phyloP scores from a whole-genome alignment of 2,329 filamentous ascomycete species.

The Truncatella angustata region DNA sequence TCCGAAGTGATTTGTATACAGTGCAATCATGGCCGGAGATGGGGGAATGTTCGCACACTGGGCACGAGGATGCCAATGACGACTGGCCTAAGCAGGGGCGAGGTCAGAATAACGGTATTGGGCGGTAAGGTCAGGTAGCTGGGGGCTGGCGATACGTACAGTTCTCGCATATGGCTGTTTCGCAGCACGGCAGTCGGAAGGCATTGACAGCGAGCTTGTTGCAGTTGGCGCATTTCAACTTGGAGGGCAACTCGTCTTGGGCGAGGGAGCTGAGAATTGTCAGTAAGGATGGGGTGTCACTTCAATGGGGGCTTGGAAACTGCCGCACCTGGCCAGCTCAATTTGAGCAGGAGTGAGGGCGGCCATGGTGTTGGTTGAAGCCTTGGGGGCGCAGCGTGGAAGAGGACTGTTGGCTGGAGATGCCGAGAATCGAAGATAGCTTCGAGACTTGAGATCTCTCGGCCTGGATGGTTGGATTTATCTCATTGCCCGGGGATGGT shows the following conservation, averaged over 20 bases:
- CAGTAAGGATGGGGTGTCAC: constrained; percentile 8
- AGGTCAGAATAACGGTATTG: constrained; percentile 15
- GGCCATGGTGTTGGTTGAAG: constrained; percentile 20
- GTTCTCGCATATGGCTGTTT: constrained; percentile 86
- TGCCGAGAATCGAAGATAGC: background rate
- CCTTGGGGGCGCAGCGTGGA: background rate
- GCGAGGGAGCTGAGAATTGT: constrained; percentile 62
- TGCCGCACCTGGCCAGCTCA: constrained; percentile 55
- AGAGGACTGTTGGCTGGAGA: background rate
- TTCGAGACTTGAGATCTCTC: constrained; percentile 3
- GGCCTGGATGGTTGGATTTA: background rate
- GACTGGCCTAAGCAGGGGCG: no score
- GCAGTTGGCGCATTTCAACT: constrained; percentile 91
- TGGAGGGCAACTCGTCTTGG: constrained; percentile 88
- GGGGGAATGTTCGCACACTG: constrained; percentile 89
- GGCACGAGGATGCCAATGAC: constrained; percentile 75
- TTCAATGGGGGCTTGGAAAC: background rate
- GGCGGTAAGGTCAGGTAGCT: constrained; percentile 3
- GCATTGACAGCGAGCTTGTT: constrained; percentile 88
- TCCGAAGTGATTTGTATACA: constrained; percentile 85
- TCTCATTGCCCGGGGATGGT: background rate
- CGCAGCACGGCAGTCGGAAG: constrained; percentile 89
- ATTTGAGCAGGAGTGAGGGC: constrained; percentile 49
- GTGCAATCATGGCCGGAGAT: constrained; percentile 84
- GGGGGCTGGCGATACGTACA: constrained; percentile 56